Conservation (phyloP, 192 early-diverging fungal species). For the Backusella psychrophila region DNA sequence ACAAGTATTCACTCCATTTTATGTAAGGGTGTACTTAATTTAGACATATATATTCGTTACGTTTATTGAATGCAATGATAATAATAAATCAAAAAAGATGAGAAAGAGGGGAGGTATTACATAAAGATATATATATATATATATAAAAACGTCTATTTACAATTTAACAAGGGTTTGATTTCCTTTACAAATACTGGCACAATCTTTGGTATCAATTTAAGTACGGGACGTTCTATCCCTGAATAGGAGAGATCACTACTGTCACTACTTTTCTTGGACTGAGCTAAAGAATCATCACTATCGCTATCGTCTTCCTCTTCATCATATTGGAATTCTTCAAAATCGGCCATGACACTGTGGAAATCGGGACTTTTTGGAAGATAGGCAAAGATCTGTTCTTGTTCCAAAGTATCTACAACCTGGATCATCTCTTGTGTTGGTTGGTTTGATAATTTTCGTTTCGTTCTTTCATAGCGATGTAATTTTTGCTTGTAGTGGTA, state of each 20-base stretch:
- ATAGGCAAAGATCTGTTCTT: neutral
- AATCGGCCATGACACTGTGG: neutral
- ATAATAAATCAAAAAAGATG: too few species aligned
- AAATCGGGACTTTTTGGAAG: neutral
- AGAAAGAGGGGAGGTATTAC: too few species aligned
- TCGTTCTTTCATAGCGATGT: neutral
- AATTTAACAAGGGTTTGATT: neutral
- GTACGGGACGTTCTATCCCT: neutral
- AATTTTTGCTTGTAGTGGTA: neutral
- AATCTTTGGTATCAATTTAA: conserved; percentile 10
- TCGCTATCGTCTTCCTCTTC: neutral
- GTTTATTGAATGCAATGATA: too few species aligned
- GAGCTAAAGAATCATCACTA: neutral
- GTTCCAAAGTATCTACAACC: neutral
- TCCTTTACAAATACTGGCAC: conserved; percentile 9
- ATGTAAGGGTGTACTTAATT: too few species aligned
- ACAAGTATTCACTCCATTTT: too few species aligned
- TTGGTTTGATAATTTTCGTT: neutral
- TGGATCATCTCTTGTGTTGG: neutral
- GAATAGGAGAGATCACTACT: conserved; percentile 2
- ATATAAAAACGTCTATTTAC: neutral
- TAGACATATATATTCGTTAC: neutral
- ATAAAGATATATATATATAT: too few species aligned
- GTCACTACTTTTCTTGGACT: conserved; percentile 3
- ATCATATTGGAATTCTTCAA: neutral